A percentile compares a stretch with the other conserved stretches of the same genome.
These are phyloP conservation scores for Naumovozyma dairenensis DNA, from an alignment of 805 yeast species.

Conservation along the genomic window DNA sequence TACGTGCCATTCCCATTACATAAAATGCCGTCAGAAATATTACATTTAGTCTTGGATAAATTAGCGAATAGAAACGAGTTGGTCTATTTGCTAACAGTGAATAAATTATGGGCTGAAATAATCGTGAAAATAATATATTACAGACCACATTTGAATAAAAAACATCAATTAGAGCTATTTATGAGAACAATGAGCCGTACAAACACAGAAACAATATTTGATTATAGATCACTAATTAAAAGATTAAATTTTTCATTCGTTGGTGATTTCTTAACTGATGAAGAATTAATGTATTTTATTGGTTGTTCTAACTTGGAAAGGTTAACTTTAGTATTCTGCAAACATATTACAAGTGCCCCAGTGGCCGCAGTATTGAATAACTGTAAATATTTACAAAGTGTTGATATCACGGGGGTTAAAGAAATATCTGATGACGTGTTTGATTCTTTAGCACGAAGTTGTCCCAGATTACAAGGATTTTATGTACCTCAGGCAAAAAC, in stretches of 20 bases:
- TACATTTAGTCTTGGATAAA: constrained; percentile 57
- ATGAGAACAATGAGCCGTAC: constrained; percentile 24
- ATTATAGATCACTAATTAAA: constrained; percentile 59
- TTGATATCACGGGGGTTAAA: constrained; percentile 75
- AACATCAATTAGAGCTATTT: constrained; percentile 41
- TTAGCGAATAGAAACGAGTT: constrained; percentile 51
- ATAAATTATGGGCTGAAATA: constrained; percentile 70
- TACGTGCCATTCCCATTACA: constrained; percentile 21
- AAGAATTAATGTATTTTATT: constrained; percentile 46
- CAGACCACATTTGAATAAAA: constrained; percentile 60
- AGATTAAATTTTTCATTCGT: constrained; percentile 73
- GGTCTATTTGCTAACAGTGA: constrained; percentile 56
- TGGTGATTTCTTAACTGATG: constrained; percentile 57
- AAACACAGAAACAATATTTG: constrained; percentile 43
- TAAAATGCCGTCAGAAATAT: constrained; percentile 43
- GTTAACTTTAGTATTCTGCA: constrained; percentile 74
- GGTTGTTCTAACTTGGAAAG: constrained; percentile 76
- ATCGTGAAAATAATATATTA: constrained; percentile 80
- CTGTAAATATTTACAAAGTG: constrained; percentile 67
- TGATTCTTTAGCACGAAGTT: constrained; percentile 53
- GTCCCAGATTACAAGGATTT: constrained; percentile 75
- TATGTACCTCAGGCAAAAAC: constrained; percentile 77
- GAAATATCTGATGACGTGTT: constrained; percentile 64
- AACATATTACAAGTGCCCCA: constrained; percentile 49
- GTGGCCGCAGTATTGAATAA: constrained; percentile 51